Conservation (phyloP, 768 basidiomycete genomes). For the Imleria badia region DNA sequence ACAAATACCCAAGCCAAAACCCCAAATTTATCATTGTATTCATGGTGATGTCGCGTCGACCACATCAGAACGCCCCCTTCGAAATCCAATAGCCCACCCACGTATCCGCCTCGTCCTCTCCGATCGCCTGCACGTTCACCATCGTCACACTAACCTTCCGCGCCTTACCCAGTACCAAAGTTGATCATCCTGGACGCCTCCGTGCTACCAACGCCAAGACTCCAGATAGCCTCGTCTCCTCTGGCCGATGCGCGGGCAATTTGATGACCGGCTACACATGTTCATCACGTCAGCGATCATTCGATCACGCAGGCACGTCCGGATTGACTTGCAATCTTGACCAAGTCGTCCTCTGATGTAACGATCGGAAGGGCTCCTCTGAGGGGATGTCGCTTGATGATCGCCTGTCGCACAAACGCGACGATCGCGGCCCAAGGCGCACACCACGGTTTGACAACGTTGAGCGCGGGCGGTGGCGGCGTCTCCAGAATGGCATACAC, state of each 20-base stretch:
- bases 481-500: constrained; percentile 34
- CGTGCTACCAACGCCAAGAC: not conserved
- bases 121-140: constrained; percentile 26
- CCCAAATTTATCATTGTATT: too few relatives aligned
- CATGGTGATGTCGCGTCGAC: too few relatives aligned
- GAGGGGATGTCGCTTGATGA: constrained; percentile 9
- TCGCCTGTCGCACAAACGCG: constrained; percentile 16
- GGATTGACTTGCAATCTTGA: constrained; percentile 34
- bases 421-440: too few relatives aligned
- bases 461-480: constrained; percentile 25
- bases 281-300: not conserved
- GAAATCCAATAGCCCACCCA: constrained; percentile 29
- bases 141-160: constrained; percentile 20
- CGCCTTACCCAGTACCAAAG: constrained; percentile 16
- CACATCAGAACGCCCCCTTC: constrained; percentile 22
- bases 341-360: constrained; percentile 31
- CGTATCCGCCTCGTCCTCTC: constrained; percentile 20
- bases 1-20: too few relatives aligned
- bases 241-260: constrained; percentile 23
- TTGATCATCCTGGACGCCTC: constrained; percentile 23
- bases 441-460: constrained; percentile 41
- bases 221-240: constrained; percentile 14
- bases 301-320: too few relatives aligned
- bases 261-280: constrained; percentile 34
- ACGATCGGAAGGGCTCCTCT: constrained; percentile 28